Base-by-base conservation (phyloP, 345 rosid genomes). In the Firmiana major region DNA sequence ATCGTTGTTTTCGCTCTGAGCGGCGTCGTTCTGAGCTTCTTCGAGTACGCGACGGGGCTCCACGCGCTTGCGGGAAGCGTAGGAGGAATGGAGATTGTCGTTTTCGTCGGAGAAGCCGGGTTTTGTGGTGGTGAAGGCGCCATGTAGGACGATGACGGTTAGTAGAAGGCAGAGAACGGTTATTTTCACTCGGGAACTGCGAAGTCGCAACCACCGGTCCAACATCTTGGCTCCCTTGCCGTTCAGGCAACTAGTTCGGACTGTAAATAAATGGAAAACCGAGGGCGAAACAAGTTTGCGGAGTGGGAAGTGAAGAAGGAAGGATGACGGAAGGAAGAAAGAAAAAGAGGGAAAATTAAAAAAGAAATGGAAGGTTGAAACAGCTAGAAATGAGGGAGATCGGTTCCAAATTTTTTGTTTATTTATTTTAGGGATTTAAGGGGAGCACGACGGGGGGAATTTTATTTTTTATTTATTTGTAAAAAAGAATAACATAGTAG, bases 81-180 rank as follows among this genome's bases (percentile, higher is more conserved):
- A 84, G 78, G 85, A 95, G 57, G 34, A 3, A 31, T 83, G 87
- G 16, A 90, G 92, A 40, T 93, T 81, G 57, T 90, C 90, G 75
- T 93, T 97, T 82, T 95, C 89, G 81, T 88, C 90, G n/a, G 94
- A 97, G 17, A 94, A 93, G 45, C 98, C 98, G 67, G 88, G 92
- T 72, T 90, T 93, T 24, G 89, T 94, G 63, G 98, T 90, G 65
- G 94, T 98, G 86, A 93, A 87, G n/a, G 88, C 88, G 77, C 93
- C 96, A 63, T 97, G 99, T 28, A 95, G 80, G 86, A 95, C 98
- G 84, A 95, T 71, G 74, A 93, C 84, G 79, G 97, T 92, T 83
- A 93, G 83, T 63, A 89, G 49, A 68, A 90, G 82, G 53, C 93
- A 85, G 57, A 87, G 82, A 76, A 80, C 4, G 65, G 91, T 87